These are phyloP conservation scores for Buxus sempervirens DNA, from an alignment of 164 flowering plant genomes.

Conservation along the genomic window DNA sequence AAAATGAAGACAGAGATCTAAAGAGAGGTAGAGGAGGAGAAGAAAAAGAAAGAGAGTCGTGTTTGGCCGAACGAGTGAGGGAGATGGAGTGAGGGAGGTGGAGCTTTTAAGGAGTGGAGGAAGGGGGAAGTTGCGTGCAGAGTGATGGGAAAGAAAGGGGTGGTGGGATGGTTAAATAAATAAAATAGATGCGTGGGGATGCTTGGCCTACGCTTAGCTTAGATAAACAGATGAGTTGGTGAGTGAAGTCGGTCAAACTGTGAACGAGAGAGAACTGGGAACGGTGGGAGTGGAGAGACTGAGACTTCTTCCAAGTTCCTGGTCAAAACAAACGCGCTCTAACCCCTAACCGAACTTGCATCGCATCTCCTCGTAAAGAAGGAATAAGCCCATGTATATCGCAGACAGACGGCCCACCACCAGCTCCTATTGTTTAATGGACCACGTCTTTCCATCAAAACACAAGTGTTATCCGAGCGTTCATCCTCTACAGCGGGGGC, in stretches of 20 bases:
- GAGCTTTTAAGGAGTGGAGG: background rate
- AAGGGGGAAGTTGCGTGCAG: constrained; percentile 44
- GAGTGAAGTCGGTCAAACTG: constrained; percentile 13
- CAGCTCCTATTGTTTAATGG: too few species aligned
- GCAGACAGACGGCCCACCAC: too few species aligned
- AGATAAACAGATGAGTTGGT: too few species aligned
- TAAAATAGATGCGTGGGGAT: too few species aligned
- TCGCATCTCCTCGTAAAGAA: too few species aligned
- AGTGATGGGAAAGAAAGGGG: constrained; percentile 21
- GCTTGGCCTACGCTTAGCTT: background rate
- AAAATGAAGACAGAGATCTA: background rate
- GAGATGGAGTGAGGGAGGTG: constrained; percentile 6
- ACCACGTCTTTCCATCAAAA: too few species aligned
- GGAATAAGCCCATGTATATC: too few species aligned
- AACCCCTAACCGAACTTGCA: too few species aligned
- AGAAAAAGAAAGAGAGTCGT: background rate
- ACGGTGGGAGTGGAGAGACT: background rate
- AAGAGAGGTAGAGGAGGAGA: background rate
- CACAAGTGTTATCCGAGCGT: too few species aligned
- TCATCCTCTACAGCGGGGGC: too few species aligned
- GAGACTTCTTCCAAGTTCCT: background rate
- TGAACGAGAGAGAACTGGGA: background rate
- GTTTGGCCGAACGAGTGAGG: constrained; percentile 11
- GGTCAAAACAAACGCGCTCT: too few species aligned
- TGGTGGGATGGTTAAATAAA: too few species aligned